Evolutionary conservation across 1,284 basidiomycete species (phyloP), one percentile per base, ranked within the genome.

Genomic region (Mycena citricolor): DNA sequence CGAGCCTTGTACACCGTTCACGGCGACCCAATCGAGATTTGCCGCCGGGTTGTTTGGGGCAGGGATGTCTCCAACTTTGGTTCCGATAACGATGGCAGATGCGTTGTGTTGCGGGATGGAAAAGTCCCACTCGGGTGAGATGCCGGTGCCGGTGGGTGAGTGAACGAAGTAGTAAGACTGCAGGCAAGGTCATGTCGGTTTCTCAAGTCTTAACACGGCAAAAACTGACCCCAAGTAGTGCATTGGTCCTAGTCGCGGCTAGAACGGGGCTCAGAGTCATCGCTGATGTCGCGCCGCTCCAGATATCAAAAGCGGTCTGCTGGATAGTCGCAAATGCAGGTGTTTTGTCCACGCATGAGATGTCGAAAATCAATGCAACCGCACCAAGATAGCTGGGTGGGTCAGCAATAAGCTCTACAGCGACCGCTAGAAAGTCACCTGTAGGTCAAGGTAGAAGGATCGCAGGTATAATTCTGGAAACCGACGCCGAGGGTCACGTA

Each of bases 81-180:
- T 66, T 21, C 56, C 78, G 25, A 79, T 57, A 16, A 79, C 65
- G 56, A 71, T 78, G 16, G 75, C 77, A 41, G 71, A 56, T 2
- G 65, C 34, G 44, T 74, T 69, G 13, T 44, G 38, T 60, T 17
- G 57, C 8, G 54, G 54, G 2, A 64, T 65, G n/a, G 70, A 70
- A 61, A 78, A 79, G 63, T 83, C 79, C 73, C 79, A 82, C 51
- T 74, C 73, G 8, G 79, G 77, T 44, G 62, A 68, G 32, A 75
- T 42, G n/a, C 73, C 71, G n/a, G 59, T 46, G 14, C 69, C 72
- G 2, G 69, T 65, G 32, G 73, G 70, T 54, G 73, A 74, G 11
- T 64, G 38, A 19, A 76, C 61, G 57, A 78, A 83, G 65, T 76
- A 80, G 59, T 83, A 80, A 49, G 75, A 40, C 50, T 52, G 22